A percentile compares a stretch with the other conserved stretches of the same genome.
These are phyloP conservation scores for Casuarina glauca DNA, from an alignment of 306 rosid genomes.

Conservation along the genomic window DNA sequence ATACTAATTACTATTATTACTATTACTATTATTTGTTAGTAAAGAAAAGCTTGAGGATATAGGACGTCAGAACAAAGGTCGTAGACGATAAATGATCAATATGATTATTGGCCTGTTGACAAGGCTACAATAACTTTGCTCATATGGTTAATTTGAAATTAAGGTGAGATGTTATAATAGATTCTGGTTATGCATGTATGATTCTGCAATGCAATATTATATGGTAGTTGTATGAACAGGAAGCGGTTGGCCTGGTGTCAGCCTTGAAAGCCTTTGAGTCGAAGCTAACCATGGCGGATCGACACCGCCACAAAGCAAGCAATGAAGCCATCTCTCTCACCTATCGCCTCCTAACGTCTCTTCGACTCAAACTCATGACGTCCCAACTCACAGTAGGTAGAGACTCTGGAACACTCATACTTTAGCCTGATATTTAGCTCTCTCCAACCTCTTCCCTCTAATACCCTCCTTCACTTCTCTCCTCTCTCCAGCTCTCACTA, in stretches of 20 bases:
- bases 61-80: too few relatives aligned
- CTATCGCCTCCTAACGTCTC: constrained; percentile 50
- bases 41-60: too few relatives aligned
- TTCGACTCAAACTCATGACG: constrained; percentile 73
- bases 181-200: neutral
- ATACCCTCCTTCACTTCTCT: constrained; percentile 27
- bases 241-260: constrained; percentile 15
- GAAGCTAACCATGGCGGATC: constrained; percentile 38
- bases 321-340: constrained; percentile 29
- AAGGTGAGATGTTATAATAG: too few relatives aligned
- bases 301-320: constrained; percentile 39
- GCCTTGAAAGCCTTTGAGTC: constrained; percentile 48
- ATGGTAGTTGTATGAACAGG: neutral
- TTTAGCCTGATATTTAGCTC: constrained; percentile 11
- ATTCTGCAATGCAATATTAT: neutral
- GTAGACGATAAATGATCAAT: too few relatives aligned
- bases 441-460: constrained; percentile 46
- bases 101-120: too few relatives aligned
- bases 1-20: too few relatives aligned
- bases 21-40: too few relatives aligned
- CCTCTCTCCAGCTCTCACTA: constrained; percentile 22
- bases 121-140: too few relatives aligned
- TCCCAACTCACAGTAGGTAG: constrained; percentile 87
- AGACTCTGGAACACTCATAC: constrained; percentile 23
- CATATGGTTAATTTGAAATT: too few relatives aligned